Conservation (phyloP, 1,284 basidiomycete genomes). For the Sparassis latifolia region DNA sequence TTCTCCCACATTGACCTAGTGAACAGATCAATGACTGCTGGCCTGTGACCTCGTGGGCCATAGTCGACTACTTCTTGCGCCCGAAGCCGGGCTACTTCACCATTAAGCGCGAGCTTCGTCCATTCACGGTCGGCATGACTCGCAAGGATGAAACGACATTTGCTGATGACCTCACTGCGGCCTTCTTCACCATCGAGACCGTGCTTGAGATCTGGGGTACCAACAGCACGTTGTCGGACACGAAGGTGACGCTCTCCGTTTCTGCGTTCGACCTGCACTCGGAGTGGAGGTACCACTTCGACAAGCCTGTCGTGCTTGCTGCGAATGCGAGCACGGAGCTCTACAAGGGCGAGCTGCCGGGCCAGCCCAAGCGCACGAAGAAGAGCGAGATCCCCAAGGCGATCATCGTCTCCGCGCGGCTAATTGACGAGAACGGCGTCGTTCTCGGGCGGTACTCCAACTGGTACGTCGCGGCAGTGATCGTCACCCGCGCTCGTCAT, state of each 20-base stretch:
- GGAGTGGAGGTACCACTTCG: constrained; percentile 48
- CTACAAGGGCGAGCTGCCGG: constrained; percentile 61
- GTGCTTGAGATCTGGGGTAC: constrained; percentile 79
- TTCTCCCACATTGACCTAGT: constrained; percentile 23
- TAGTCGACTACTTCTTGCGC: constrained; percentile 61
- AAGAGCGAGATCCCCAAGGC: constrained; percentile 57
- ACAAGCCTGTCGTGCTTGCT: constrained; percentile 46
- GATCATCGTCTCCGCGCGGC: constrained; percentile 71
- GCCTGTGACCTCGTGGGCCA: constrained; percentile 66
- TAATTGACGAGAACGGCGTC: constrained; percentile 49
- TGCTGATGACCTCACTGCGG: constrained; percentile 53
- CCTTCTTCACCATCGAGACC: constrained; percentile 60
- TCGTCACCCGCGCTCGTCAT: not conserved
- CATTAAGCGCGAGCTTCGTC: constrained; percentile 46
- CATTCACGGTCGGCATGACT: constrained; percentile 74
- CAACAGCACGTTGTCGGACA: constrained; percentile 61
- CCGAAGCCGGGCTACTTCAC: constrained; percentile 56
- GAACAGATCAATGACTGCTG: constrained; percentile 62
- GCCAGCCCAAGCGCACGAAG: constrained; percentile 61
- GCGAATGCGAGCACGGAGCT: constrained; percentile 83
- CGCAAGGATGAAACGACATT: constrained; percentile 64
- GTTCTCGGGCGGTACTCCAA: constrained; percentile 77
- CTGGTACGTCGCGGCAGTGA: constrained; percentile 41
- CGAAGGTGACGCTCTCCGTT: constrained; percentile 58
- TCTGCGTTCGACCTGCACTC: constrained; percentile 64